Base-by-base conservation (phyloP, 495 filamentous ascomycete species). In the Aspergillus mulundensis region DNA sequence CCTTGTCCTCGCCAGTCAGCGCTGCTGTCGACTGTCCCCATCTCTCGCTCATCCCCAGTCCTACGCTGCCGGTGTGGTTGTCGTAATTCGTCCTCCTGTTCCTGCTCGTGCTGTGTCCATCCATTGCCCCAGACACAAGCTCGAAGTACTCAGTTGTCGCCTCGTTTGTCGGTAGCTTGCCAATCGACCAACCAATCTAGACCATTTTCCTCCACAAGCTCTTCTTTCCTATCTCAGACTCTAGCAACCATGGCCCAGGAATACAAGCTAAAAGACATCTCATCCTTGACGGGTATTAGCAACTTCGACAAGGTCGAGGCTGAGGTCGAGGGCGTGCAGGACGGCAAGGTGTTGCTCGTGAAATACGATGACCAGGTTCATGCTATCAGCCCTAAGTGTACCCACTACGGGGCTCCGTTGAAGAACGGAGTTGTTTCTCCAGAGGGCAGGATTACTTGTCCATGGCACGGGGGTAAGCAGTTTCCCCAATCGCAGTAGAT, bases 381-480 rank as follows among this genome's bases (percentile, higher is more conserved):
- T 65, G 94, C 92, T 19, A 64, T 92, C 54, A 90, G 87, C 32
- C 74, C 89, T n/a, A 89, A 85, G 47, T 98, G 94, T 72, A 95
- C 95, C 7, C 94, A 97, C 80, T 96, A 93, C 67, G 91, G 88
- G 5, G 94, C 93, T 5, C 95, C 94, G 7, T 74, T 97, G 61
- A 84, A 86, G 59, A 83, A 86, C 45, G 94, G 94, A 34, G 84
- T 97, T 12, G 71, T 97, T 44, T 87, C 88, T 3, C 83, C 83
- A 4, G 86, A 91, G 61, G 94, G 94, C 1, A 75, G 90, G 44
- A 71, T 98, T 30, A 95, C 89, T 15, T 98, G 94, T 68, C 88
- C 92, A 0, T 97, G 95, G 94, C 91, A 96, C 70, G 91, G 91
- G 75, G 89, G 89, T 92, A 68, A 36, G 78, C 74, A 24, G 6